Conservation (phyloP, 2,329 filamentous ascomycete species). For the Epichloe amarillans region DNA sequence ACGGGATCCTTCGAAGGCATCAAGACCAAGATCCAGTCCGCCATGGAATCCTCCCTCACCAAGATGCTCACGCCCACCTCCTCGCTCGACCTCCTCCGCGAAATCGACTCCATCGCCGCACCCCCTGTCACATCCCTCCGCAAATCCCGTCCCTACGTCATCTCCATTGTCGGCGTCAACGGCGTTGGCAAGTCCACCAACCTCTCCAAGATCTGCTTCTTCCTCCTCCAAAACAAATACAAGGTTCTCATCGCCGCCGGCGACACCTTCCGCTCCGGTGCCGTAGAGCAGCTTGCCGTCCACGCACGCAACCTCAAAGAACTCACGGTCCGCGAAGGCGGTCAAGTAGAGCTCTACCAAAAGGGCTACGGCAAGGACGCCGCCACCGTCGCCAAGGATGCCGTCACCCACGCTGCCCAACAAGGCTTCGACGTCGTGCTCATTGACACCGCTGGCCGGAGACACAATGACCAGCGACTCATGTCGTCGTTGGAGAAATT, state of each 20-base stretch:
- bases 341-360: slow-evolving; percentile 81
- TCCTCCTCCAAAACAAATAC: slow-evolving; percentile 93
- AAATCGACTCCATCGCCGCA: slow-evolving; percentile 68
- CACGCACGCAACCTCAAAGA: slow-evolving; percentile 91
- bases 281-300: slow-evolving; percentile 91
- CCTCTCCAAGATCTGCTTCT: slow-evolving; percentile 94
- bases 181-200: slow-evolving; percentile 98
- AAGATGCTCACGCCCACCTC: slow-evolving; percentile 95
- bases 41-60: slow-evolving; percentile 83
- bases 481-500: slow-evolving; percentile 98
- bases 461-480: slow-evolving; percentile 88
- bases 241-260: slow-evolving; percentile 87
- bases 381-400: slow-evolving; percentile 86
- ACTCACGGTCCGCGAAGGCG: slow-evolving; percentile 70
- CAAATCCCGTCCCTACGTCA: slow-evolving; percentile 74
- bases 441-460: slow-evolving; percentile 87
- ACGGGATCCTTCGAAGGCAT: slow-evolving; percentile 86
- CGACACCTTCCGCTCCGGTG: slow-evolving; percentile 93
- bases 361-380: slow-evolving; percentile 98
- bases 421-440: slow-evolving; percentile 83
- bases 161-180: slow-evolving; percentile 96
- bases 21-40: slow-evolving; percentile 67
- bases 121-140: slow-evolving; percentile 53
- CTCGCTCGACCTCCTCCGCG: slow-evolving; percentile 84
- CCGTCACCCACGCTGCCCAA: slow-evolving; percentile 64